Evolutionary conservation across 129 eudicot species (phyloP), one percentile per base, ranked within the genome.

Genomic region (Flaveria brownii): DNA sequence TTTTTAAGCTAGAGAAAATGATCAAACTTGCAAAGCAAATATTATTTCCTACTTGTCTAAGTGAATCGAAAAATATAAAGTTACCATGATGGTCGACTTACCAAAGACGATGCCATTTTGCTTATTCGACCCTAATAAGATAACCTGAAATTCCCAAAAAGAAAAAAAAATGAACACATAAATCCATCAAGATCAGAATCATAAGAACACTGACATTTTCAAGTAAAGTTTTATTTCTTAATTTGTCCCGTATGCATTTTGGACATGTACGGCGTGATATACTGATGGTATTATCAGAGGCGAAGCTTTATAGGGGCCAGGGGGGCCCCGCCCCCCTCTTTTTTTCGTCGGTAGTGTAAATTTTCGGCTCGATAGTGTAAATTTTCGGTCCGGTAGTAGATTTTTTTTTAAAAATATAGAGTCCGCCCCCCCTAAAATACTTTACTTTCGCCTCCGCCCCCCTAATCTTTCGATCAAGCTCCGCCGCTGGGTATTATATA

Each of bases 21-120:
- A 76, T 30, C 49, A 62, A 3, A 17, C 72, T 11, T 9, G 20
- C 47, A 63, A 64, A 75, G 49, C 33, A 75, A 28, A 45, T 43
- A 26, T 26, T 43, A 28, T 25, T 59, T 62, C 55, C 62, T 9
- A 6, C 55, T 63, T 14, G 3, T 61, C 23, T 28, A 50, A 73
- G 43, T 9, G 17, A 47, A 7, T 28, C 61, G 71, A 74, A 26
- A 13, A 14, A 30, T 18, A 50, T 54, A 16, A 77, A 68, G 69
- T 73, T 42, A 1, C 26, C 47, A 23, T 10, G 42, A 22, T 54
- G 69, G 73, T 28, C 41, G 6, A 59, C 89, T 80, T 80, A 86
- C 90, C 87, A 65, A 76, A 68, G 76, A 22, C 43, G 90, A 80
- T 22, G 83, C 80, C 90, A 86, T 83, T 60, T 77, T 73, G 68